These are phyloP conservation scores for Pythium chondricola DNA, from an alignment of 352 stramenopile genomes.

Conservation along the genomic window DNA sequence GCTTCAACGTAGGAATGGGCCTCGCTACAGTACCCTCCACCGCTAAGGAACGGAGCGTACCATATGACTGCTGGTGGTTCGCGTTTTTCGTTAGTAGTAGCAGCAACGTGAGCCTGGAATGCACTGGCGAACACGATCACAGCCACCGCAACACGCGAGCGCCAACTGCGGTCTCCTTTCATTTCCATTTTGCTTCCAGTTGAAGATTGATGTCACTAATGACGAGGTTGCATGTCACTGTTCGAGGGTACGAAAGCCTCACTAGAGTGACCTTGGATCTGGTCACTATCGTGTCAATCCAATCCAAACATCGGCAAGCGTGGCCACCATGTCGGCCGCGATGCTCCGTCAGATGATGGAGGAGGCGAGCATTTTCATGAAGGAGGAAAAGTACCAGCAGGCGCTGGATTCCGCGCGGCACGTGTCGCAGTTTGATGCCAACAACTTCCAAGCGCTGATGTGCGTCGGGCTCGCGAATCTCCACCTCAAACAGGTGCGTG, in stretches of 20 bases:
- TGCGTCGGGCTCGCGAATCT: slow-evolving; percentile 74
- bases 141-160: not conserved
- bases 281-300: slow-evolving; percentile 1
- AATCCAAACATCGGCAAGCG: too few relatives aligned
- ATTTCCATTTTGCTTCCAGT: not conserved
- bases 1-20: slow-evolving; percentile 82
- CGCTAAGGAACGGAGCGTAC: slow-evolving; percentile 89
- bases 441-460: slow-evolving; percentile 81
- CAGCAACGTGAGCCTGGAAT: not conserved
- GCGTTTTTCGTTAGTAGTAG: not conserved
- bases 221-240: too few relatives aligned
- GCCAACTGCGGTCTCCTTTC: not conserved
- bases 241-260: not conserved
- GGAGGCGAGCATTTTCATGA: slow-evolving; percentile 60
- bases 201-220: slow-evolving; percentile 11
- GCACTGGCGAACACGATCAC: not conserved
- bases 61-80: slow-evolving; percentile 56
- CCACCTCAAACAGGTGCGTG: slow-evolving; percentile 55
- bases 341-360: slow-evolving; percentile 78
- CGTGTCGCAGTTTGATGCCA: slow-evolving; percentile 71
- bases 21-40: slow-evolving; percentile 90
- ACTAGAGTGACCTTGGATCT: slow-evolving; percentile 1
- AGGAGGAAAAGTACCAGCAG: slow-evolving; percentile 69
- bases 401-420: slow-evolving; percentile 56
- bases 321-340: slow-evolving; percentile 41